A percentile compares a stretch with the other conserved stretches of the same genome.
phyloP scores from a whole-genome alignment of 2,329 filamentous ascomycete genomes.

The Gnomoniopsis sp. region DNA sequence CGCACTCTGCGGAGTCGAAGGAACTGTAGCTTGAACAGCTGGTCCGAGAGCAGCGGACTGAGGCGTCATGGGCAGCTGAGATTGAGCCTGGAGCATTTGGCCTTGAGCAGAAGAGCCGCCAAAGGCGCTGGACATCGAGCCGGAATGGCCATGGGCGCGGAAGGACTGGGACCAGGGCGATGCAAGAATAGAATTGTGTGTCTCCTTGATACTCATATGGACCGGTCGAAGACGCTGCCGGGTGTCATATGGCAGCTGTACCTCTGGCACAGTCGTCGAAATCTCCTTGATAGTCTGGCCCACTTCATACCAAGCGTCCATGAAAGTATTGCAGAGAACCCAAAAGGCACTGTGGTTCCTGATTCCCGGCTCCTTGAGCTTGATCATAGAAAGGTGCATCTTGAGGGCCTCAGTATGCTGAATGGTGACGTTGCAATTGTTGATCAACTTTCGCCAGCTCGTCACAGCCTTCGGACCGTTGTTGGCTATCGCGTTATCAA shows the following conservation, averaged over 20 bases:
- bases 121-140: conserved; percentile 31
- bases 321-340: conserved; percentile 71
- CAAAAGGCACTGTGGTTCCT: conserved; percentile 62
- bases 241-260: conserved; percentile 62
- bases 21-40: conserved; percentile 85
- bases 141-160: conserved; percentile 28
- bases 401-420: conserved; percentile 72
- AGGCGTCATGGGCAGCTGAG: conserved; percentile 73
- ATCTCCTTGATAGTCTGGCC: conserved; percentile 55
- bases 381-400: conserved; percentile 71
- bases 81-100: conserved; percentile 14
- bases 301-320: conserved; percentile 67
- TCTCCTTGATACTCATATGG: conserved; percentile 79
- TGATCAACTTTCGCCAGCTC: conserved; percentile 68
- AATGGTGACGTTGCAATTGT: conserved; percentile 67
- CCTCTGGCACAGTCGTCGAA: conserved; percentile 38
- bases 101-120: conserved; percentile 20
- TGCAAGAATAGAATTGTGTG: conserved; percentile 64
- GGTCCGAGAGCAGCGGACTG: conserved; percentile 86
- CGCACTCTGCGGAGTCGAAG: conserved; percentile 61
- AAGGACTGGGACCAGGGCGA: conserved; percentile 53
- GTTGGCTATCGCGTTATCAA: conserved; percentile 60
- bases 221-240: conserved; percentile 73
- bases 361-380: conserved; percentile 77
- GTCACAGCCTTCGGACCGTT: conserved; percentile 56